A percentile compares a stretch with the other conserved stretches of the same genome.
Conservation (phyloP, 169 alveolate species). For the Plasmodium inui region DNA sequence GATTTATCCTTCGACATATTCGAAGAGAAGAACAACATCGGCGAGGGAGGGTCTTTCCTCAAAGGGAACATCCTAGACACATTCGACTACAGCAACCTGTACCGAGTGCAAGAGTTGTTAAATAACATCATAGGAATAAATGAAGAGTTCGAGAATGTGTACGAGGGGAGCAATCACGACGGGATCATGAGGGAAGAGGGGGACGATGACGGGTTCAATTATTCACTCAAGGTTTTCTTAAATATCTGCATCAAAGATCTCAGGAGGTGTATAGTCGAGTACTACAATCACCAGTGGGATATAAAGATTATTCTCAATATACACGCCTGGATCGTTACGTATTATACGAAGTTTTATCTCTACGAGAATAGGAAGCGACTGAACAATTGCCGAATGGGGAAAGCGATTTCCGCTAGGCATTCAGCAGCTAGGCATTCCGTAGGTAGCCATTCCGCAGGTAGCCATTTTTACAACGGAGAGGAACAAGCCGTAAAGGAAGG, state of each 20-base stretch:
- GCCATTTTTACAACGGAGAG: background rate
- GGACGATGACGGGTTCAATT: slow-evolving; percentile 22
- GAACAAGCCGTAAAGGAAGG: background rate
- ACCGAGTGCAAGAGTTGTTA: slow-evolving; percentile 47
- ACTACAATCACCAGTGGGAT: slow-evolving; percentile 47
- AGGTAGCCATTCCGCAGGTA: background rate
- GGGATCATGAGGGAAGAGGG: background rate
- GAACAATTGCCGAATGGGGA: background rate
- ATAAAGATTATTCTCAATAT: slow-evolving; percentile 45
- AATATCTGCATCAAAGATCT: slow-evolving; percentile 64
- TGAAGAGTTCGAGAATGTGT: slow-evolving; percentile 58
- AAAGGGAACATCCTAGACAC: slow-evolving; percentile 37
- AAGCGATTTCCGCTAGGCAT: background rate
- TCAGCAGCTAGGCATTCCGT: background rate
- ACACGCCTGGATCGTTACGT: slow-evolving; percentile 72
- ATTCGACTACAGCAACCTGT: slow-evolving; percentile 40
- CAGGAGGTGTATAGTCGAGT: slow-evolving; percentile 44
- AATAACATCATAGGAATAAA: slow-evolving; percentile 56
- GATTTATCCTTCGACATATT: slow-evolving; percentile 63
- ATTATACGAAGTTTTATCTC: slow-evolving; percentile 46
- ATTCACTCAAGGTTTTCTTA: slow-evolving; percentile 43
- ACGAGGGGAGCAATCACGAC: background rate
- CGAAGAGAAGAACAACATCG: slow-evolving; percentile 9
- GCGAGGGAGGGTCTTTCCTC: slow-evolving; percentile 7
- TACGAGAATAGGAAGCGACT: slow-evolving; percentile 56